These are phyloP conservation scores for Solanum ossicruentum DNA, from an alignment of 257 asterid species.

Conservation along the genomic window DNA sequence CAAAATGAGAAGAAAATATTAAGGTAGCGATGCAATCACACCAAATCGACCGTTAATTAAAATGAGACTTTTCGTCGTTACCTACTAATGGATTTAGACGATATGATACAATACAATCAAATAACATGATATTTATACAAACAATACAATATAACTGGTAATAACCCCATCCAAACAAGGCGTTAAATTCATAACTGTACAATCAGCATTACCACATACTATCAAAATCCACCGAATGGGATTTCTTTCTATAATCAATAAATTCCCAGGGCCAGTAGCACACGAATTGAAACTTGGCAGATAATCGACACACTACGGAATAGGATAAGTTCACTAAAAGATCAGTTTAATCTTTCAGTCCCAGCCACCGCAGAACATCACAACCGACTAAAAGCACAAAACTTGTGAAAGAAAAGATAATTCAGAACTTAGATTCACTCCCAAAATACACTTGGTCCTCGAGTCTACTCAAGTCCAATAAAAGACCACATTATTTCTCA, in stretches of 20 bases:
- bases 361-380: not conserved
- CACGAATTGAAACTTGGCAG: not conserved
- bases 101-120: no score
- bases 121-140: no score
- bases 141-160: no score
- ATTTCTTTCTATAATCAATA: not conserved
- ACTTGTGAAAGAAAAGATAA: not conserved
- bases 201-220: not conserved
- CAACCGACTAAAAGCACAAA: not conserved
- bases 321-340: not conserved
- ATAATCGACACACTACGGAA: not conserved
- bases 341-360: not conserved
- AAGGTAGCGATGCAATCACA: no score
- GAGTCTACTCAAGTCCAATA: not conserved
- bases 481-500: not conserved
- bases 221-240: not conserved
- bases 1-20: no score
- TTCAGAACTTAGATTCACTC: not conserved
- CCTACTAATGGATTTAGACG: no score
- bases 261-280: not conserved
- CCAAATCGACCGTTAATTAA: no score
- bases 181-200: not conserved
- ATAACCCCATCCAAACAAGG: no score
- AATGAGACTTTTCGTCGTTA: no score
- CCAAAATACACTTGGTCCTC: not conserved